These are phyloP conservation scores for Globisporangium nodosum DNA, from an alignment of 352 stramenopile species.

Conservation along the genomic window DNA sequence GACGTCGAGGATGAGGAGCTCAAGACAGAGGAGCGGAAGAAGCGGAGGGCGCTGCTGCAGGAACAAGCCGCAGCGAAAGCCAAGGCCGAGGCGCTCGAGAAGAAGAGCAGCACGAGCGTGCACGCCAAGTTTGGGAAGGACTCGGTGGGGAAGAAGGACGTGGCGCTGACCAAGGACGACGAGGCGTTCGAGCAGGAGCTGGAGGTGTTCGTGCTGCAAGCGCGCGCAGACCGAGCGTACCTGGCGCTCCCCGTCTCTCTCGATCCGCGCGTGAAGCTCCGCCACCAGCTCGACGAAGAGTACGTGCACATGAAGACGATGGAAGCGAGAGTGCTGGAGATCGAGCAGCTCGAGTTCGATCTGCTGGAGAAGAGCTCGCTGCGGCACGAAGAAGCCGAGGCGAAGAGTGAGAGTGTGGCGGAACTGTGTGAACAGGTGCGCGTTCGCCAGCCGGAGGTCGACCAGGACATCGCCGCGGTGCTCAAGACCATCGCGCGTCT, in stretches of 20 bases:
- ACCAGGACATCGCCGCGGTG: constrained; percentile 25
- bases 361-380: constrained; percentile 59
- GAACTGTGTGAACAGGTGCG: constrained; percentile 29
- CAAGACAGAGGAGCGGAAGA: constrained; percentile 41
- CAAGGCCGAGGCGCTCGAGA: constrained; percentile 30
- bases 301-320: constrained; percentile 61
- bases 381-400: constrained; percentile 41
- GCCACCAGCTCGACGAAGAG: constrained; percentile 40
- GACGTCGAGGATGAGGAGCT: constrained; percentile 37
- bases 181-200: constrained; percentile 50
- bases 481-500: constrained; percentile 24
- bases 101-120: constrained; percentile 22
- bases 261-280: constrained; percentile 32
- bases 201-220: constrained; percentile 31
- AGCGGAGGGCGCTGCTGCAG: constrained; percentile 34
- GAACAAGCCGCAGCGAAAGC: constrained; percentile 46
- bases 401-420: constrained; percentile 27
- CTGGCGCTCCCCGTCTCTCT: constrained; percentile 32
- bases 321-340: constrained; percentile 34
- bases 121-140: constrained; percentile 37
- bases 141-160: constrained; percentile 48
- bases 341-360: constrained; percentile 62
- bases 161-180: constrained; percentile 50
- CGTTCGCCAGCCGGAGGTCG: constrained; percentile 19
- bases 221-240: constrained; percentile 46